Evolutionary conservation across 257 asterid genomes (phyloP).

Genomic region (Fraxinus quadrangulata): DNA sequence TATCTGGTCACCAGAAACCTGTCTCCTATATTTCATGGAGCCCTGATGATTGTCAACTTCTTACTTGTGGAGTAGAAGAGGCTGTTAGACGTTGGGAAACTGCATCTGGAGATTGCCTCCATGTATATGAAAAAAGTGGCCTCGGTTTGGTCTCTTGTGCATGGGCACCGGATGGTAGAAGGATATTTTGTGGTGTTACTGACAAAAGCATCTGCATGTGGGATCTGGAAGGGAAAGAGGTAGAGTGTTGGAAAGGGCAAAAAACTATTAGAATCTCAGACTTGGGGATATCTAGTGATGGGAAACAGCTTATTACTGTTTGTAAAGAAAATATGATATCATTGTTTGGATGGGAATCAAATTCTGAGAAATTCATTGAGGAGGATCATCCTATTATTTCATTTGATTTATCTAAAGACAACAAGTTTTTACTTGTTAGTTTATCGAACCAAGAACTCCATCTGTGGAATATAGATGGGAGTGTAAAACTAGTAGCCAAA

Average conservation of each 20-base stretch:
- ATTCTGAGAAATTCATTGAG: conserved; percentile 3
- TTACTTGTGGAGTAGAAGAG: conserved; percentile 32
- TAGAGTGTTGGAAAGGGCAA: conserved; percentile 11
- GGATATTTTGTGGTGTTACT: conserved; percentile 8
- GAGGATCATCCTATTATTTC: conserved; percentile 20
- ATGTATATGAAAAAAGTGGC: conserved; percentile 11
- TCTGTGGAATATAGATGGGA: conserved; percentile 29
- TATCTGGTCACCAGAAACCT: conserved; percentile 26
- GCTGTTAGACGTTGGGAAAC: conserved; percentile 25
- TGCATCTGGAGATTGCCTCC: conserved; percentile 22
- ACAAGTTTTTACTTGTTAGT: conserved; percentile 26
- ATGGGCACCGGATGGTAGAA: conserved; percentile 32
- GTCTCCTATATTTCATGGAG: conserved; percentile 29
- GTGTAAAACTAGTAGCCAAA: not conserved
- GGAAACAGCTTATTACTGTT: conserved; percentile 23
- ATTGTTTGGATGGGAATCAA: conserved; percentile 13
- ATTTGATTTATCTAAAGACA: conserved; percentile 28
- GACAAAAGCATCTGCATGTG: conserved; percentile 30
- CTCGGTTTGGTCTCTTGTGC: conserved; percentile 27
- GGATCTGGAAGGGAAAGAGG: conserved; percentile 28
- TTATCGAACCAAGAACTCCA: conserved; percentile 19
- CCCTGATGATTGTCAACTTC: conserved; percentile 24
- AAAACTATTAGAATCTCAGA: conserved; percentile 6
- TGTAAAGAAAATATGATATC: conserved; percentile 7
- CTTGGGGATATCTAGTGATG: conserved; percentile 23